phyloP scores from a whole-genome alignment of 768 basidiomycete species.

The Lactarius quietus region DNA sequence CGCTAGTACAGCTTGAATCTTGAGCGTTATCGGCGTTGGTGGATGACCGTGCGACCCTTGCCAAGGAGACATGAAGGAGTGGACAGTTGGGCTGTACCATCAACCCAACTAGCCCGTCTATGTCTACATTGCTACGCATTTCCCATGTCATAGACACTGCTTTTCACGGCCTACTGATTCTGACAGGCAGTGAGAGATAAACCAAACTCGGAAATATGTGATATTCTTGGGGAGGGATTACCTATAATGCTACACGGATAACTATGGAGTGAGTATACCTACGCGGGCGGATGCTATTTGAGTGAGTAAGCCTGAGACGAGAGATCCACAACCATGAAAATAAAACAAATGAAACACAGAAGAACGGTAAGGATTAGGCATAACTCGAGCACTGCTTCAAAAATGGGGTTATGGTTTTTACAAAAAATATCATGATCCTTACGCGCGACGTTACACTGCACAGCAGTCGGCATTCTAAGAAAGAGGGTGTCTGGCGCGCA shows the following conservation, averaged over 20 bases:
- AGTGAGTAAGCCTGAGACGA: too few relatives aligned
- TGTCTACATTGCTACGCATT: background rate
- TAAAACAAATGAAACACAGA: background rate
- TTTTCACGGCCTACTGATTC: background rate
- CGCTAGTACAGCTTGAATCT: background rate
- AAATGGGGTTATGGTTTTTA: background rate
- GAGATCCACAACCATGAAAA: background rate
- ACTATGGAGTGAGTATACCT: background rate
- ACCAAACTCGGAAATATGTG: background rate
- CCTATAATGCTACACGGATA: background rate
- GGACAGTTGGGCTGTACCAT: background rate
- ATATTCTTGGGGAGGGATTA: background rate
- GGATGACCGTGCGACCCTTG: too few relatives aligned
- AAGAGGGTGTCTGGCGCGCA: background rate
- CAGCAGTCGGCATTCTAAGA: slow-evolving; percentile 1
- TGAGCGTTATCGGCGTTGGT: background rate
- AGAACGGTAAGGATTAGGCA: background rate
- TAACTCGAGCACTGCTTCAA: background rate
- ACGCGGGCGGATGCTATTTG: background rate
- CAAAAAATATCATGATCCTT: background rate
- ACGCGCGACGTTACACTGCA: background rate
- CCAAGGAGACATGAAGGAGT: background rate
- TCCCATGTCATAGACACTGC: background rate
- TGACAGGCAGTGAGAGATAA: background rate
- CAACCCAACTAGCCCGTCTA: background rate